Base-by-base conservation (phyloP, 805 yeast genomes). In the Clavispora phyllophila region DNA sequence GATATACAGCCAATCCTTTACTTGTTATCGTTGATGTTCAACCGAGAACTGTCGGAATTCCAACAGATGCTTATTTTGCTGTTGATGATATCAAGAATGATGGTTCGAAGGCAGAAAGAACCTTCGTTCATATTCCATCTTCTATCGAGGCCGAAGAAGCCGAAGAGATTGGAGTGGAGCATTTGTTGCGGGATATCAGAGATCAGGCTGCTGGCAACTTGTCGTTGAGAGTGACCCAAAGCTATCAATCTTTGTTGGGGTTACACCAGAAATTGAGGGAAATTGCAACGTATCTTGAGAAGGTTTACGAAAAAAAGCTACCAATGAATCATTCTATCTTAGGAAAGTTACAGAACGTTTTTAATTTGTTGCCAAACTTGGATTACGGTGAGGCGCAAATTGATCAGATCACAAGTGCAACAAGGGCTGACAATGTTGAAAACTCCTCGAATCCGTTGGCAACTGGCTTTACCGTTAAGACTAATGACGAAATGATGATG, bases 151-250 rank as follows among this genome's bases (percentile, higher is more conserved):
- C 99, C 3, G 99, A 93, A 61, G 99, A 93, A 62, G 99, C 99
- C 9, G 99, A 93, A 66, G 99, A 93, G 66, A 93, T 93, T 53
- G 99, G 99, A 48, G 99, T 93, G 12, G 99, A 93, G 64, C 99
- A 93, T 62, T 68, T 93, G 47, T 68, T 93, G 46, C 82, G 98
- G 58, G 99, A 93, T 58, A 88, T 89, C 19, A 80, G 97, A 57
- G 97, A 91, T 60, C 96, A 90, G 55, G 96, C 98, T 9, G 95
- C 96, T 12, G 99, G 99, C 9, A 84, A 84, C 37, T 75, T 93
- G 46, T 83, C 97, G 2, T 79, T 90, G 40, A 81, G 84, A 59
- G 81, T 93, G 42, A 89, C 98, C 13, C 84, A 86, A 59, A 96
- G 89, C 60, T 79, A 93, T 56, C 86, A 85, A 54, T 87, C 96